These are phyloP conservation scores for Asterophora parasitica DNA, from an alignment of 768 basidiomycete species.

Conservation along the genomic window DNA sequence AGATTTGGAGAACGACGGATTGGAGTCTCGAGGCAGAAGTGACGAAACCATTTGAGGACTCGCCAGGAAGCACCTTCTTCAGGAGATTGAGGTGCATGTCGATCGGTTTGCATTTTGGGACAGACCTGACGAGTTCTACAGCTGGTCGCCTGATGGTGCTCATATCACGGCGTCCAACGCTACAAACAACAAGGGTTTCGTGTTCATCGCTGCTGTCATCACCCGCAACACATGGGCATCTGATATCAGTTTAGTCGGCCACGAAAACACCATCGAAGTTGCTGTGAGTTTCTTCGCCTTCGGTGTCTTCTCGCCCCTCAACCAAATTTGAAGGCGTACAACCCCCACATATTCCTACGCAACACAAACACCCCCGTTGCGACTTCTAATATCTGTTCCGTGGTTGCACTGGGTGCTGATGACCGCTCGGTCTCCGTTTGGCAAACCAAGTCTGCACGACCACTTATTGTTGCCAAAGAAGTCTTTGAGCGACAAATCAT, in stretches of 20 bases:
- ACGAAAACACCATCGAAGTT: slow-evolving; percentile 95
- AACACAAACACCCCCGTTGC: slow-evolving; percentile 61
- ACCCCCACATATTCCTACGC: slow-evolving; percentile 90
- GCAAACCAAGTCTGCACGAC: slow-evolving; percentile 90
- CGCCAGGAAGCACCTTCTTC: slow-evolving; percentile 94
- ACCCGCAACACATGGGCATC: slow-evolving; percentile 85
- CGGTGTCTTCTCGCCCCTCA: background rate
- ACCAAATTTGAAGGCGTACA: slow-evolving; percentile 61
- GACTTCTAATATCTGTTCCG: slow-evolving; percentile 83
- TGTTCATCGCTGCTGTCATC: slow-evolving; percentile 96
- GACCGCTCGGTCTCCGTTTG: slow-evolving; percentile 93
- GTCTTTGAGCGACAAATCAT: slow-evolving; percentile 93
- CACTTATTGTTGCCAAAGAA: slow-evolving; percentile 89
- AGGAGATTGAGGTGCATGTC: slow-evolving; percentile 69
- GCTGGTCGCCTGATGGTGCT: slow-evolving; percentile 99
- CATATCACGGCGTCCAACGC: slow-evolving; percentile 97
- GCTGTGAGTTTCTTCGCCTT: slow-evolving; percentile 50
- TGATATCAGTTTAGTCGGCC: slow-evolving; percentile 92
- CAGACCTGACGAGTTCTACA: slow-evolving; percentile 24
- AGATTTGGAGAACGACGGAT: slow-evolving; percentile 93
- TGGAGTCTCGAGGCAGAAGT: slow-evolving; percentile 86
- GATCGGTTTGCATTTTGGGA: background rate
- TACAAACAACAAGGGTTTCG: slow-evolving; percentile 92
- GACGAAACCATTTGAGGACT: slow-evolving; percentile 87
- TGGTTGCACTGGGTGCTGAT: slow-evolving; percentile 91